phyloP scores from a whole-genome alignment of 768 basidiomycete species.

The Leccinum ochraceum region DNA sequence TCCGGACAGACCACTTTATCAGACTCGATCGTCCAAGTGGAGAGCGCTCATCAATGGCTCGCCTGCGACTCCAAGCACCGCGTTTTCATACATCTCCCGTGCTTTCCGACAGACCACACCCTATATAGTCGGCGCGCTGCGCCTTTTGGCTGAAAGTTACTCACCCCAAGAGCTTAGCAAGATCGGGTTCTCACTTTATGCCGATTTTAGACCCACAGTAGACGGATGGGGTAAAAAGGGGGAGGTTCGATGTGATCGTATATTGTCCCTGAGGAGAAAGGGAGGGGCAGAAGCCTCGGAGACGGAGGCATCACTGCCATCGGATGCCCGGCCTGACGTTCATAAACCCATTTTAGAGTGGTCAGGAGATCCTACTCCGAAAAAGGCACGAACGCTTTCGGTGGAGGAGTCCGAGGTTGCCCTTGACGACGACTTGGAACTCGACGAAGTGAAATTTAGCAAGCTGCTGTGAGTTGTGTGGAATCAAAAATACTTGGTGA shows the following conservation, averaged over 20 bases:
- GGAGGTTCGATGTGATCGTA: constrained; percentile 66
- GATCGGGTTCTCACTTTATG: constrained; percentile 78
- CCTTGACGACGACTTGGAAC: constrained; percentile 46
- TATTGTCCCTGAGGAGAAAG: constrained; percentile 59
- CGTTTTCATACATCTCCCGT: constrained; percentile 82
- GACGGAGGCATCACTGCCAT: constrained; percentile 2
- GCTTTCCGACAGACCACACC: constrained; percentile 81
- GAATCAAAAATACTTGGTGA: background rate
- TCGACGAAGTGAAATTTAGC: constrained; percentile 45
- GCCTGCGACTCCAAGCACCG: constrained; percentile 69
- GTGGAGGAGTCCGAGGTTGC: constrained; percentile 54
- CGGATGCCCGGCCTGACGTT: constrained; percentile 1
- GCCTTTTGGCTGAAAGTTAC: constrained; percentile 64
- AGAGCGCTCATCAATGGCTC: constrained; percentile 74
- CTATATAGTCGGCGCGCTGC: constrained; percentile 74
- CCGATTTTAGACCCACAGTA: constrained; percentile 81
- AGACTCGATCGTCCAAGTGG: constrained; percentile 71
- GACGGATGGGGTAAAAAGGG: constrained; percentile 85
- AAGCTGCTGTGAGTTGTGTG: constrained; percentile 9
- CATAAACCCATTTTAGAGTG: constrained; percentile 6
- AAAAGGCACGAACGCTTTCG: constrained; percentile 42
- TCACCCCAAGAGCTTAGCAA: constrained; percentile 57
- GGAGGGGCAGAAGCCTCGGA: constrained; percentile 17
- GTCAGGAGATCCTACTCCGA: constrained; percentile 35
- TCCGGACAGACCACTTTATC: constrained; percentile 69